Evolutionary conservation across 768 basidiomycete genomes (phyloP).

Genomic region (Russula emetica): DNA sequence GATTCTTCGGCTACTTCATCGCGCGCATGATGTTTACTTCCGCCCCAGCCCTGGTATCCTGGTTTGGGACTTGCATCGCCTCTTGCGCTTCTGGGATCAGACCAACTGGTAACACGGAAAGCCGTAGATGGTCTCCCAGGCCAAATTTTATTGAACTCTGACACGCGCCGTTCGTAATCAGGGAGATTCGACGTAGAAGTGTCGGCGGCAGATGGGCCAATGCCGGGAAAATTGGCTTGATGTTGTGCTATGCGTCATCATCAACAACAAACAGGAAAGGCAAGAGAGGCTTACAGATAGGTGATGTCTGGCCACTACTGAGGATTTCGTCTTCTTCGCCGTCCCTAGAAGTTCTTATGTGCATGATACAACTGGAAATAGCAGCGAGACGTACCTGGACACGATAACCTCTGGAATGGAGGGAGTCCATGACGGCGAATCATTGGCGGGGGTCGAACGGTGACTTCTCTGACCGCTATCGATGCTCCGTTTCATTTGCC

Average conservation of each 20-base stretch:
- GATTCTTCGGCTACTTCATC: constrained; percentile 13
- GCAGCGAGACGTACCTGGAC: constrained; percentile 36
- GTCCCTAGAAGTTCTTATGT: constrained; percentile 17
- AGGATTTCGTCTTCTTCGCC: constrained; percentile 62
- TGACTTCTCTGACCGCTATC: constrained; percentile 32
- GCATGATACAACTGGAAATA: background rate
- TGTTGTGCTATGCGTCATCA: constrained; percentile 8
- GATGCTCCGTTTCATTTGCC: constrained; percentile 36
- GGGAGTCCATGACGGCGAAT: constrained; percentile 28
- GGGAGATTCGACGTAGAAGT: constrained; percentile 31
- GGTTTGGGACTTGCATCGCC: constrained; percentile 28
- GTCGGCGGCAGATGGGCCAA: constrained; percentile 16
- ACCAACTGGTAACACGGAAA: constrained; percentile 51
- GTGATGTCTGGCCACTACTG: constrained; percentile 76
- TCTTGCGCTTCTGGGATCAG: constrained; percentile 47
- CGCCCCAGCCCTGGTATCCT: background rate
- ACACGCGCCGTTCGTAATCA: constrained; percentile 36
- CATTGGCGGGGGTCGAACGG: constrained; percentile 16
- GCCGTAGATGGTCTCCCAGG: constrained; percentile 36
- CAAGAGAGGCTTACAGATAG: constrained; percentile 46
- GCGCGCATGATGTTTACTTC: constrained; percentile 8
- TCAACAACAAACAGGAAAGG: background rate
- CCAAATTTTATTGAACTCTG: constrained; percentile 42
- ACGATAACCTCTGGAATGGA: constrained; percentile 41
- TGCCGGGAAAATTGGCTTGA: constrained; percentile 12